Evolutionary conservation across 768 basidiomycete genomes (phyloP).

Genomic region (Auriscalpium vulgare): DNA sequence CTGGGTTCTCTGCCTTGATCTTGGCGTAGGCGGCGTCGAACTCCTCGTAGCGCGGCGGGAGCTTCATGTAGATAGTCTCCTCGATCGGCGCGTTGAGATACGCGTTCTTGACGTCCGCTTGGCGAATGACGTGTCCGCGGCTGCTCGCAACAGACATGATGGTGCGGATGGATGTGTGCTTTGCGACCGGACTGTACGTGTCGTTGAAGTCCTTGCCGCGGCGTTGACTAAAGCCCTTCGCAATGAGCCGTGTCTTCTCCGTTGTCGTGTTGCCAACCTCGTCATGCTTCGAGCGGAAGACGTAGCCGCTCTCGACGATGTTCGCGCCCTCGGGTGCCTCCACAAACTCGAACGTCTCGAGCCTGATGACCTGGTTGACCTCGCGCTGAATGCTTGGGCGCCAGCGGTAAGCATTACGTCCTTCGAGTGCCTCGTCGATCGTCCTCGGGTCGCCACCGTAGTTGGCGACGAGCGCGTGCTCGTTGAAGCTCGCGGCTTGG

Average conservation of each 20-base stretch:
- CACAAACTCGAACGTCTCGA: slow-evolving; percentile 15
- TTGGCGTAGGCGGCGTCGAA: background rate
- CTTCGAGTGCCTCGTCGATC: slow-evolving; percentile 19
- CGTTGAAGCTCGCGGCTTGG: too few species aligned
- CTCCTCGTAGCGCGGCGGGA: slow-evolving; percentile 23
- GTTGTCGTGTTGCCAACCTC: background rate
- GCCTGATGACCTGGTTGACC: background rate
- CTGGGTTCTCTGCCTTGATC: too few species aligned
- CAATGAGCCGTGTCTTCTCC: too few species aligned
- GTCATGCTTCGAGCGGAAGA: slow-evolving; percentile 26
- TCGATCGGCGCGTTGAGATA: slow-evolving; percentile 32
- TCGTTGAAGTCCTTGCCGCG: too few species aligned
- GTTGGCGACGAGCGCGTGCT: too few species aligned
- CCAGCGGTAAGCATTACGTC: slow-evolving; percentile 13
- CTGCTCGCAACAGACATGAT: slow-evolving; percentile 31
- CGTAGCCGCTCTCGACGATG: slow-evolving; percentile 23
- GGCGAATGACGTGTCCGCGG: slow-evolving; percentile 27
- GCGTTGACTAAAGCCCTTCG: too few species aligned
- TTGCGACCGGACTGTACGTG: too few species aligned
- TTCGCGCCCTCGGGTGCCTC: slow-evolving; percentile 18
- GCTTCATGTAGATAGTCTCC: slow-evolving; percentile 35
- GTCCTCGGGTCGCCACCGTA: slow-evolving; percentile 6
- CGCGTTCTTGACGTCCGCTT: slow-evolving; percentile 33
- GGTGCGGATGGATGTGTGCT: too few species aligned
- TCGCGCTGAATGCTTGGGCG: slow-evolving; percentile 10